These are phyloP conservation scores for Adansonia grandidieri DNA, from an alignment of 441 rosid species.

Conservation along the genomic window DNA sequence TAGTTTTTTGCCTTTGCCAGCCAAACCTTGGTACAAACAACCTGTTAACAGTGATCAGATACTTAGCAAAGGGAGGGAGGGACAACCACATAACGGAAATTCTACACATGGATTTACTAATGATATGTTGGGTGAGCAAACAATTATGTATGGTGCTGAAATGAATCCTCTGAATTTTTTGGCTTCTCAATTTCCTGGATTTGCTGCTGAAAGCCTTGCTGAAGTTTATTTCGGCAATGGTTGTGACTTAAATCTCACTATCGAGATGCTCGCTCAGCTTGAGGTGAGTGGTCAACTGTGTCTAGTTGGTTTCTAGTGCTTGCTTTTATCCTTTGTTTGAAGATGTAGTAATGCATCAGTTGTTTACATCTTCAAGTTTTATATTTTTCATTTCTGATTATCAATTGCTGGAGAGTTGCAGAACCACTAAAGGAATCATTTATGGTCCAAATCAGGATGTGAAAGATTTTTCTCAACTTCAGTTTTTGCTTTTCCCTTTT, in stretches of 20 bases:
- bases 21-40: constrained; percentile 88
- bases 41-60: constrained; percentile 57
- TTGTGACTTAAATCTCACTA: constrained; percentile 78
- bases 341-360: constrained; percentile 14
- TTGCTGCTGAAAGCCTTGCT: constrained; percentile 89
- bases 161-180: constrained; percentile 77
- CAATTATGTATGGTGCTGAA: constrained; percentile 54
- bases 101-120: constrained; percentile 54
- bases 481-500: not conserved
- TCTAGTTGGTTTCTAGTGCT: constrained; percentile 22
- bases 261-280: constrained; percentile 95
- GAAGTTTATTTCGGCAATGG: constrained; percentile 92
- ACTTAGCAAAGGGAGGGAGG: constrained; percentile 58
- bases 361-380: constrained; percentile 18
- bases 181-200: constrained; percentile 87
- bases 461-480: not conserved
- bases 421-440: not conserved
- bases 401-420: constrained; percentile 15
- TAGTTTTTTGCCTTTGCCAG: constrained; percentile 49
- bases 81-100: constrained; percentile 52
- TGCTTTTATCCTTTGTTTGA: not conserved
- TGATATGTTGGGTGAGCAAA: constrained; percentile 59
- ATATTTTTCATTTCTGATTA: not conserved
- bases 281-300: constrained; percentile 64
- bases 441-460: not conserved